Evolutionary conservation across 2,329 filamentous ascomycete species (phyloP).

Genomic region (Scedosporium dehoogii): DNA sequence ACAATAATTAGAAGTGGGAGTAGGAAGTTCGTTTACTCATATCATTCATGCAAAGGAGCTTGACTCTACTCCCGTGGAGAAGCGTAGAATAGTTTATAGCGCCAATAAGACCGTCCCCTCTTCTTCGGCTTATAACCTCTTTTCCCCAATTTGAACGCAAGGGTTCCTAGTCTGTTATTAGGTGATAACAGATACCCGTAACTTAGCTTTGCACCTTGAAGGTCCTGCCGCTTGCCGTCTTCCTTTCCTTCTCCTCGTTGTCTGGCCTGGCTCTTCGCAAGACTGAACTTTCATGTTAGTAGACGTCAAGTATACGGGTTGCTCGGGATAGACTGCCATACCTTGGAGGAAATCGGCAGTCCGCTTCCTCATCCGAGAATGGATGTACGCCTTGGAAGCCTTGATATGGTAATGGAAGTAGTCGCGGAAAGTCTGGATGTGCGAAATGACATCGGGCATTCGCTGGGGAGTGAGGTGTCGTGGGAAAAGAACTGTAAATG

Average conservation of each 20-base stretch:
- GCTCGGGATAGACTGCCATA: constrained; percentile 27
- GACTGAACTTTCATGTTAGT: constrained; percentile 45
- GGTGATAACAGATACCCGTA: neutral
- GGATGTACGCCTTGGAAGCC: constrained; percentile 97
- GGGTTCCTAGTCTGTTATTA: neutral
- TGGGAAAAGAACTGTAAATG: constrained; percentile 71
- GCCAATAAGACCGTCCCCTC: neutral
- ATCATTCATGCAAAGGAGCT: neutral
- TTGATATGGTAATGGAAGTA: constrained; percentile 99
- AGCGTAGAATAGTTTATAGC: neutral
- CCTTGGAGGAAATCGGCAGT: constrained; percentile 98
- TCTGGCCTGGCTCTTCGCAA: constrained; percentile 90
- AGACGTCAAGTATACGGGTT: neutral
- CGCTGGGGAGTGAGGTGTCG: constrained; percentile 85
- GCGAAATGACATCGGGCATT: constrained; percentile 91
- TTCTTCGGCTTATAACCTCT: neutral
- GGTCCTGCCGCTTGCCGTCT: constrained; percentile 92
- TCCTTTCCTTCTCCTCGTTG: constrained; percentile 92
- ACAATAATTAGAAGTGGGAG: no score
- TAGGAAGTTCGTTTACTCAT: neutral
- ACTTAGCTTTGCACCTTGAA: constrained; percentile 51
- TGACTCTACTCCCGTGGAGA: neutral
- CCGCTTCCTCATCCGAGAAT: constrained; percentile 93
- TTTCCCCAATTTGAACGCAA: neutral
- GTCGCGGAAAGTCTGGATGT: constrained; percentile 99